Evolutionary conservation across 441 rosid genomes (phyloP).

Genomic region (Sinapis alba): DNA sequence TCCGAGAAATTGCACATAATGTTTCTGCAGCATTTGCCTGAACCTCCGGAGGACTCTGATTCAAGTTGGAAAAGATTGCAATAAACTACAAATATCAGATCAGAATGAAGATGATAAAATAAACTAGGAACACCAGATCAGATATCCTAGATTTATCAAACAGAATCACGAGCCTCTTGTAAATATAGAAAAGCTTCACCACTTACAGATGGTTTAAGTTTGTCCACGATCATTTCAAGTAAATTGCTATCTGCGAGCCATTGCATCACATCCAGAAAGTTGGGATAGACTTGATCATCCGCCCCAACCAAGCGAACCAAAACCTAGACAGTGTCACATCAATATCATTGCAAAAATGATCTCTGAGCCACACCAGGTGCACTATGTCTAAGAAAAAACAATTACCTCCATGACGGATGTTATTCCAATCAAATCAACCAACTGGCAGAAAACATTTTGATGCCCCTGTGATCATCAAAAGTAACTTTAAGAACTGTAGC

Average conservation of each 20-base stretch:
- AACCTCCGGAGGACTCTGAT: conserved; percentile 81
- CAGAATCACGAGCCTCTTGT: conserved; percentile 9
- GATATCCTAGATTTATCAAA: conserved; percentile 16
- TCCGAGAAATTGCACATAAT: conserved; percentile 84
- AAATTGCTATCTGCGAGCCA: conserved; percentile 87
- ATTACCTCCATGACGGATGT: conserved; percentile 98
- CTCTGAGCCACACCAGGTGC: neutral
- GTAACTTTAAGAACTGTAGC: conserved; percentile 26
- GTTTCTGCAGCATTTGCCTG: conserved; percentile 95
- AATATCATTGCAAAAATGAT: conserved; percentile 1
- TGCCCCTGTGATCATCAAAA: conserved; percentile 61
- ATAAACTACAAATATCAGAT: conserved; percentile 26
- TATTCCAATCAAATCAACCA: conserved; percentile 96
- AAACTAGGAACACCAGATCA: conserved; percentile 1
- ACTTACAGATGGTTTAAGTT: conserved; percentile 87
- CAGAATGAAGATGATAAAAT: conserved; percentile 31
- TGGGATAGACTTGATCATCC: conserved; percentile 92
- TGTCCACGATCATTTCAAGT: conserved; percentile 92
- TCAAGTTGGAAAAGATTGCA: conserved; percentile 31
- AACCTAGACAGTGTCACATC: conserved; percentile 53
- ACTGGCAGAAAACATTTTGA: conserved; percentile 76
- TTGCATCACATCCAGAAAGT: conserved; percentile 94
- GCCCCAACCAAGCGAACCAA: conserved; percentile 91
- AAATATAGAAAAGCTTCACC: conserved; percentile 16
- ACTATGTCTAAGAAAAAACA: conserved; percentile 1